phyloP scores from a whole-genome alignment of 202 grass and related monocot genomes.

The Schoenoplectus triqueter region DNA sequence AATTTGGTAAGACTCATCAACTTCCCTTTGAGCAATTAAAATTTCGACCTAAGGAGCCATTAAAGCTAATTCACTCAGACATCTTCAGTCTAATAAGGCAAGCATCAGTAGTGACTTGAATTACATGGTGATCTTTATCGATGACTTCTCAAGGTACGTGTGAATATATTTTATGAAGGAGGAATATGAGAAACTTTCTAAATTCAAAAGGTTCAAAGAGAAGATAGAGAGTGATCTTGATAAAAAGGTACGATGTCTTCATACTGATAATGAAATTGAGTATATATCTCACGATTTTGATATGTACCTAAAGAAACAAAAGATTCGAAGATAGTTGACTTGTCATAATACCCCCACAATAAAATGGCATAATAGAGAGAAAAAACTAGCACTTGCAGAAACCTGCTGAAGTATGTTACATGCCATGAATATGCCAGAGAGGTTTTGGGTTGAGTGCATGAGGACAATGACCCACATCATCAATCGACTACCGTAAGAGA shows the following conservation, averaged over 20 bases:
- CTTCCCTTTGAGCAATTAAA: neutral
- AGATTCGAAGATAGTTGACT: neutral
- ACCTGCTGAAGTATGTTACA: slow-evolving; percentile 13
- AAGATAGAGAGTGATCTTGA: neutral
- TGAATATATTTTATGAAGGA: neutral
- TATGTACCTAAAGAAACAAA: neutral
- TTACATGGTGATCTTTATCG: neutral
- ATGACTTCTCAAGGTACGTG: neutral
- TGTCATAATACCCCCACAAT: neutral
- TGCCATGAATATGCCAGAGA: slow-evolving; percentile 28
- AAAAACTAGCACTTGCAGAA: neutral
- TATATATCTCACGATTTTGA: neutral
- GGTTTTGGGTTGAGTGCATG: slow-evolving; percentile 40
- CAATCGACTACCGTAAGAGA: slow-evolving; percentile 26
- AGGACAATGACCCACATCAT: slow-evolving; percentile 23
- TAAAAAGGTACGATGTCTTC: neutral
- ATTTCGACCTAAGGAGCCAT: neutral
- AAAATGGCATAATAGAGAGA: neutral
- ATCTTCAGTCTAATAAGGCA: neutral
- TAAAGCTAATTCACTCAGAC: neutral
- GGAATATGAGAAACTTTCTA: too few species aligned
- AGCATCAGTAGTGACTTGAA: neutral
- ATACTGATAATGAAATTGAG: neutral
- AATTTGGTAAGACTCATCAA: neutral
- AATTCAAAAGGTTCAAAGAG: neutral